These are phyloP conservation scores for Capillidium rhysosporum DNA, from an alignment of 371 early-diverging fungal species.

Conservation along the genomic window DNA sequence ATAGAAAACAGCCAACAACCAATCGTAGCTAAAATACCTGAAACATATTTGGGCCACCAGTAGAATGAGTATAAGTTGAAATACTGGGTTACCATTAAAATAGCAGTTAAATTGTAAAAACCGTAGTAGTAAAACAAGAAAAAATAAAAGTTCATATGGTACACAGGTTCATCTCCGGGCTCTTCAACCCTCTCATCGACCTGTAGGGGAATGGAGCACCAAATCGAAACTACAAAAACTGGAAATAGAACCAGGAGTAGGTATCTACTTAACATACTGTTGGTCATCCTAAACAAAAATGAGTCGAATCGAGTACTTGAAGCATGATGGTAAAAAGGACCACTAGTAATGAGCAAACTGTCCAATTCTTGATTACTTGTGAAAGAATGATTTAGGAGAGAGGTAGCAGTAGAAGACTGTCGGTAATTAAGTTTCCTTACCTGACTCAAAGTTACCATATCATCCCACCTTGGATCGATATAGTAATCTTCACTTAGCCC, in stretches of 20 bases:
- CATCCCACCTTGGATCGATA: constrained; percentile 6
- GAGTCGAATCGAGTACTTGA: not conserved
- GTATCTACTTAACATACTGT: not conserved
- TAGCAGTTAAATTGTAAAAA: constrained; percentile 41
- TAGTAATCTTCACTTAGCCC: constrained; percentile 1
- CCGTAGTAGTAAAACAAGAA: constrained; percentile 58
- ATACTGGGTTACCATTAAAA: constrained; percentile 43
- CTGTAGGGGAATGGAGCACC: constrained; percentile 4
- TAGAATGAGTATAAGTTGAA: constrained; percentile 54
- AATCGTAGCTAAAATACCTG: constrained; percentile 29
- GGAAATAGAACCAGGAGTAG: constrained; percentile 3
- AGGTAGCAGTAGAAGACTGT: not conserved
- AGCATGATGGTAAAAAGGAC: not conserved
- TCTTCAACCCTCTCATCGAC: not conserved
- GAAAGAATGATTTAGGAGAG: not conserved
- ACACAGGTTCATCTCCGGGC: not conserved
- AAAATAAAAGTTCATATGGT: constrained; percentile 40
- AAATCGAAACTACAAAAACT: constrained; percentile 1
- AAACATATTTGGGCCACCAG: constrained; percentile 49
- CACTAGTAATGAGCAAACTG: not conserved
- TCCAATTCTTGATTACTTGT: not conserved
- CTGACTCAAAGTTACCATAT: constrained; percentile 5
- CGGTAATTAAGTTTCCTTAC: not conserved
- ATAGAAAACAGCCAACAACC: constrained; percentile 42
- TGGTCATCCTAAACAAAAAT: constrained; percentile 1